These are phyloP conservation scores for Musa schizocarpa DNA, from an alignment of 176 grass and related monocot species.

Conservation along the genomic window DNA sequence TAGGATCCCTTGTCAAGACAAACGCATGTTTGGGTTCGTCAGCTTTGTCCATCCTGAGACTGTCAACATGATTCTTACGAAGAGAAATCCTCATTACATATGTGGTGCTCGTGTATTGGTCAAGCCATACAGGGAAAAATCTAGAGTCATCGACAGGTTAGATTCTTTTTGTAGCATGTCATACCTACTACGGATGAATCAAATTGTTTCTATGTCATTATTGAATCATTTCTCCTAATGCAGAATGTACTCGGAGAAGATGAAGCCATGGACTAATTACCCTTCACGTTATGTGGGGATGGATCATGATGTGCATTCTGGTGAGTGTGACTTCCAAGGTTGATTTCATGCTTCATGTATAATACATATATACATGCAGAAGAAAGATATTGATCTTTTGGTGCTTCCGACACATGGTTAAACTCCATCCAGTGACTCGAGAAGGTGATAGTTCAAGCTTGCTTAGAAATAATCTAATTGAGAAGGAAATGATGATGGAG, in stretches of 20 bases:
- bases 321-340: not conserved
- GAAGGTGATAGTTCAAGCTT: constrained; percentile 34
- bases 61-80: constrained; percentile 46
- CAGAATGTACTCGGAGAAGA: constrained; percentile 28
- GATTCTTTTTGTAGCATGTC: not conserved
- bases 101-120: constrained; percentile 59
- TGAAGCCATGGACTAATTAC: constrained; percentile 24
- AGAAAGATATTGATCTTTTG: not conserved
- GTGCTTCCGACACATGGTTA: not conserved
- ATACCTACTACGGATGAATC: too few species aligned
- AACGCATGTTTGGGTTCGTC: constrained; percentile 91
- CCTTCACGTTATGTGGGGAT: constrained; percentile 24
- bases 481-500: constrained; percentile 27
- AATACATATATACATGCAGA: not conserved
- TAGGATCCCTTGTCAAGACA: constrained; percentile 75
- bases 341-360: not conserved
- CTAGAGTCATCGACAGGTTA: constrained; percentile 56
- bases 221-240: not conserved
- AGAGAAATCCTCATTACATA: constrained; percentile 66
- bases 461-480: constrained; percentile 24
- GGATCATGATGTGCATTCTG: constrained; percentile 25
- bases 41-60: constrained; percentile 68
- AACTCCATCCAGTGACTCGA: not conserved
- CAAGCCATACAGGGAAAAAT: constrained; percentile 78
- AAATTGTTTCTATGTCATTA: not conserved